A percentile compares a stretch with the other conserved stretches of the same genome.
These are phyloP conservation scores for Raffaelea arxii DNA, from an alignment of 2,329 filamentous ascomycete species.

Conservation along the genomic window DNA sequence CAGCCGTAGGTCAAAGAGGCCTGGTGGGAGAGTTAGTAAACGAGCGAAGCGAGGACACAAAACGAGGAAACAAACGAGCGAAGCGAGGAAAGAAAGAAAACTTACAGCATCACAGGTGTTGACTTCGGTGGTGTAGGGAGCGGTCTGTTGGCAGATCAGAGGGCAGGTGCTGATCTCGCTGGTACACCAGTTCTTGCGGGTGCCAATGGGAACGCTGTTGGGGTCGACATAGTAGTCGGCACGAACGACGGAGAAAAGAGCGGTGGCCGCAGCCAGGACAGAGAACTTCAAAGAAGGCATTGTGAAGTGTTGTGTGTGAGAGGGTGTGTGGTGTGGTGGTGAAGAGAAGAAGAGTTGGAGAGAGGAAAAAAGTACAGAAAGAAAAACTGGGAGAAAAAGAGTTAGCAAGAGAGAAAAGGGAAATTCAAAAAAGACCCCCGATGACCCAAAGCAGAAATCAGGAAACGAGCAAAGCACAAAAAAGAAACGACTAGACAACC, in stretches of 20 bases:
- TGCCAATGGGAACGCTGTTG: constrained; percentile 39
- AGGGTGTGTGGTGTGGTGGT: no score
- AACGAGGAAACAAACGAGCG: background rate
- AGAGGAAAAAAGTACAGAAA: background rate
- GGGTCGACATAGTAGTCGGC: constrained; percentile 55
- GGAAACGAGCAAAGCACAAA: no score
- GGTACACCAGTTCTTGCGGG: constrained; percentile 53
- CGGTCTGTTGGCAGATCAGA: constrained; percentile 57
- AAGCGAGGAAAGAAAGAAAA: constrained; percentile 3
- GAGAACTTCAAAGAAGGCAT: constrained; percentile 48
- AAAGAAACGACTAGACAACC: background rate
- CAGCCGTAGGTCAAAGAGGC: constrained; percentile 58
- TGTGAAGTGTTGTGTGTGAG: constrained; percentile 9
- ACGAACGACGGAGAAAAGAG: constrained; percentile 42
- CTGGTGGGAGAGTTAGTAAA: constrained; percentile 22
- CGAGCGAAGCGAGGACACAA: background rate
- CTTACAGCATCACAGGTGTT: constrained; percentile 62
- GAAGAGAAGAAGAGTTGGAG: background rate
- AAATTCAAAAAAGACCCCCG: background rate
- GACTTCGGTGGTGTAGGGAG: constrained; percentile 38
- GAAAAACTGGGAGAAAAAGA: background rate
- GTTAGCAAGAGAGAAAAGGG: background rate
- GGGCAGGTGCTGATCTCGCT: constrained; percentile 57
- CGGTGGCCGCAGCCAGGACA: constrained; percentile 43
- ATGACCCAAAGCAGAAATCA: background rate